Conservation (phyloP, 108 stramenopile species). For the Stephanodiscus triporus region DNA sequence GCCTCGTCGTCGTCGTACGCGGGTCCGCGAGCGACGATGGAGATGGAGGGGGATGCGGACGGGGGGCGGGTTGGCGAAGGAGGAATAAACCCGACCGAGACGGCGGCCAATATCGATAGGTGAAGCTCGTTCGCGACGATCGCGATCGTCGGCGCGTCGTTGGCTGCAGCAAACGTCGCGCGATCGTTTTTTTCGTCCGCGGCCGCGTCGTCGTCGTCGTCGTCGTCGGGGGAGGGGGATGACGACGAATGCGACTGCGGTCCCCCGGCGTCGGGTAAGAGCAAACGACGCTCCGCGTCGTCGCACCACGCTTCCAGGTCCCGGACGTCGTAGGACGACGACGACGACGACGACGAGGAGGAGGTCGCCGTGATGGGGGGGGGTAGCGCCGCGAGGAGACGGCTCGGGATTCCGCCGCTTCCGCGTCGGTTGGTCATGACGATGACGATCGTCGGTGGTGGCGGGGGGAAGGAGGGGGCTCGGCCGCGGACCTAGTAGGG, state of each 20-base stretch:
- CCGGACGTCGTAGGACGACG: background rate
- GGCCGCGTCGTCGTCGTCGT: background rate
- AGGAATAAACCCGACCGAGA: no score
- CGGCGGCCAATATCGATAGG: conserved; percentile 11
- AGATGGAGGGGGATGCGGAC: background rate
- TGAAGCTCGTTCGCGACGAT: conserved; percentile 27
- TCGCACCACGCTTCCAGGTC: conserved; percentile 39
- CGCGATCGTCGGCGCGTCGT: no score
- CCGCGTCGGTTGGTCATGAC: background rate
- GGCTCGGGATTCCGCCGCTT: background rate
- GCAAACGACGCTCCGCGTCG: conserved; percentile 28
- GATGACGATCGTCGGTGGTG: no score
- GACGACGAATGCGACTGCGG: background rate
- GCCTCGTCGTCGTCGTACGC: conserved; percentile 24
- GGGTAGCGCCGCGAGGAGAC: background rate
- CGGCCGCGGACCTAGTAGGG: no score
- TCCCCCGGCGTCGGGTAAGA: background rate
- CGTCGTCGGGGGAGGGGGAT: background rate
- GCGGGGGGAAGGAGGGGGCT: no score
- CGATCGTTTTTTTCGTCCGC: background rate
- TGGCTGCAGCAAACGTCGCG: no score
- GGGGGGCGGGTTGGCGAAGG: background rate
- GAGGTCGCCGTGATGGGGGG: background rate
- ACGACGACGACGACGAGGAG: background rate
- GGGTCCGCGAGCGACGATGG: background rate